A percentile compares a stretch with the other conserved stretches of the same genome.
Evolutionary conservation across 148 eudicot species (phyloP).

Genomic region (Salicornia ramosissima): DNA sequence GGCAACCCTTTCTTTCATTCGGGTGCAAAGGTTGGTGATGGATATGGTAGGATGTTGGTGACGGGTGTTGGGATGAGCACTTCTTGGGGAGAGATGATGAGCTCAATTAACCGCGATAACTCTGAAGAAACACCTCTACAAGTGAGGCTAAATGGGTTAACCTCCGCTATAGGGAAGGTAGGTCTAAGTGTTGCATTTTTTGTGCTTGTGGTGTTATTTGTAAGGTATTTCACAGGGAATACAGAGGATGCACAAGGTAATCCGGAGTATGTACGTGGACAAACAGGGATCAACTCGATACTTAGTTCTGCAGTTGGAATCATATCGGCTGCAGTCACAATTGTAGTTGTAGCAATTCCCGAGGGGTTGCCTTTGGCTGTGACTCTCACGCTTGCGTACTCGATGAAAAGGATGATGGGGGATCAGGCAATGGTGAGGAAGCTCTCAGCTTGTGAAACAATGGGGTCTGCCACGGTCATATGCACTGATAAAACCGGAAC

Average conservation of each 20-base stretch:
- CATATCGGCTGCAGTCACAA: constrained; percentile 65
- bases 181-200: constrained; percentile 70
- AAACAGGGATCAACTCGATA: constrained; percentile 34
- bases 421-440: constrained; percentile 94
- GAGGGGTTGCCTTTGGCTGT: constrained; percentile 89
- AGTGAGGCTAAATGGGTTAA: constrained; percentile 57
- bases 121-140: constrained; percentile 70
- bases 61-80: constrained; percentile 75
- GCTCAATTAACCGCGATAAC: constrained; percentile 56
- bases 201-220: constrained; percentile 60
- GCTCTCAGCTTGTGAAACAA: constrained; percentile 84
- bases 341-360: constrained; percentile 86
- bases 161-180: constrained; percentile 68
- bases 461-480: constrained; percentile 88
- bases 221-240: constrained; percentile 78
- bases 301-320: constrained; percentile 53
- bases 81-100: constrained; percentile 87
- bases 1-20: constrained; percentile 65
- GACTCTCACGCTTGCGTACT: constrained; percentile 81
- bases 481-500: constrained; percentile 90
- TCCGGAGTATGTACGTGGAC: constrained; percentile 32
- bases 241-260: constrained; percentile 42
- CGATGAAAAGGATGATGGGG: constrained; percentile 87
- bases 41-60: constrained; percentile 65
- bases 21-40: constrained; percentile 81